A percentile compares a stretch with the other conserved stretches of the same genome.
These are phyloP conservation scores for Mortierella sp. DNA, from an alignment of 371 early-diverging fungal species.

Conservation along the genomic window DNA sequence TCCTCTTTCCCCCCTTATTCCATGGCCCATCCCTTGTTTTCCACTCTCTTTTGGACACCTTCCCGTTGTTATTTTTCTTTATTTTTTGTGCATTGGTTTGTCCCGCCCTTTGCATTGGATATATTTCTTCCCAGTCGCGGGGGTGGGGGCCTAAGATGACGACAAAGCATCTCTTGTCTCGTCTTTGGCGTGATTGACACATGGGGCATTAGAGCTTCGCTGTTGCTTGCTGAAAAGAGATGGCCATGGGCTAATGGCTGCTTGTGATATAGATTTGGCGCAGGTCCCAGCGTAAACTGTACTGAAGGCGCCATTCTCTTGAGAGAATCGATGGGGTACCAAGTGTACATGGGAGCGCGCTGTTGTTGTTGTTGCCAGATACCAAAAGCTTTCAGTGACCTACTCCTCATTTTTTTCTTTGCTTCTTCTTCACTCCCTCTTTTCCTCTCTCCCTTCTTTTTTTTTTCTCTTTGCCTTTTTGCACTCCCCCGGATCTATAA, in stretches of 20 bases:
- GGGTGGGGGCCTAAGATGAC: neutral
- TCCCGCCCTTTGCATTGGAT: neutral
- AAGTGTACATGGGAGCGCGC: neutral
- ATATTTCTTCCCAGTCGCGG: neutral
- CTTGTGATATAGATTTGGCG: neutral
- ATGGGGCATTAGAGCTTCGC: neutral
- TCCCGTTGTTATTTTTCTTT: neutral
- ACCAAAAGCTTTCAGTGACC: neutral
- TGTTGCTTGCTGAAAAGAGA: neutral
- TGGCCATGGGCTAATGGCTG: neutral
- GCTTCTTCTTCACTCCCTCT: neutral
- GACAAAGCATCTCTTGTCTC: neutral
- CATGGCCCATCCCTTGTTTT: constrained; percentile 36
- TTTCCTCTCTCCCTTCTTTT: neutral
- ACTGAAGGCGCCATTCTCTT: neutral
- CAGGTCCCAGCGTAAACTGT: neutral
- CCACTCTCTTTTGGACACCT: neutral
- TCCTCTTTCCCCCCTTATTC: constrained; percentile 23
- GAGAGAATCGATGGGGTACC: neutral
- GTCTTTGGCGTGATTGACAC: neutral
- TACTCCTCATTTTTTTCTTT: neutral
- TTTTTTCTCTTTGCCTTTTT: neutral
- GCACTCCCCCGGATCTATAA: neutral
- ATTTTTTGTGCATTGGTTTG: neutral
- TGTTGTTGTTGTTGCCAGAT: neutral